Percentiles rank a stretch among this genome's conserved stretches.
phyloP scores from a whole-genome alignment of 2,329 filamentous ascomycete genomes.

The Ustilaginoidea virens region DNA sequence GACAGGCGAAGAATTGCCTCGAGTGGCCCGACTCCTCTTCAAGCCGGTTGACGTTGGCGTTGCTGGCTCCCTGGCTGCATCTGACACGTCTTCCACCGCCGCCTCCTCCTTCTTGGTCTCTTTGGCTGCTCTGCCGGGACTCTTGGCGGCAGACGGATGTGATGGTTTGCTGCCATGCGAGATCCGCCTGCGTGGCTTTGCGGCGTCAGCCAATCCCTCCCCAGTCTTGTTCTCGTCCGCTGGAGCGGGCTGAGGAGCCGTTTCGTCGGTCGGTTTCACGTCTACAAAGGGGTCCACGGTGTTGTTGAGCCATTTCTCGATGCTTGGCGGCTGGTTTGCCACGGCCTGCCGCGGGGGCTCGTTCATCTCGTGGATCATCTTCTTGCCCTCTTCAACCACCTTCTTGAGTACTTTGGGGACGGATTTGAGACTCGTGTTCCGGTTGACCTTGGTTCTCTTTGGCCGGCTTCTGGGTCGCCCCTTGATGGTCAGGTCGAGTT shows the following conservation, averaged over 20 bases:
- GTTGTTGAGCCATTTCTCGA: constrained; percentile 48
- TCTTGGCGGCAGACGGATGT: constrained; percentile 1
- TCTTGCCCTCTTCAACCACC: constrained; percentile 47
- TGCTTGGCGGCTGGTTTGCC: constrained; percentile 43
- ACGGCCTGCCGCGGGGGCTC: constrained; percentile 36
- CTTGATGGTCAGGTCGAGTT: constrained; percentile 39
- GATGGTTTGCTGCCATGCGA: constrained; percentile 1
- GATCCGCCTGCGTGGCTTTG: constrained; percentile 2
- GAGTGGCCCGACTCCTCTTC: constrained; percentile 40
- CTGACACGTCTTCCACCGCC: no score
- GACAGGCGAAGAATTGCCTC: constrained; percentile 30
- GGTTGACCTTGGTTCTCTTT: constrained; percentile 30
- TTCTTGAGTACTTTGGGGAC: constrained; percentile 50
- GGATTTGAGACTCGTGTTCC: constrained; percentile 41
- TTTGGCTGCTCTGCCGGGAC: constrained; percentile 1
- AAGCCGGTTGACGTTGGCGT: constrained; percentile 25
- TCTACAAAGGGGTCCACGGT: constrained; percentile 50
- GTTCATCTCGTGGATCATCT: constrained; percentile 45
- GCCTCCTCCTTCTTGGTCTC: no score
- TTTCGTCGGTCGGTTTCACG: constrained; percentile 1
- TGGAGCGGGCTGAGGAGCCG: background rate
- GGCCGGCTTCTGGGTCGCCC: constrained; percentile 26
- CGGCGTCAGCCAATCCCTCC: background rate
- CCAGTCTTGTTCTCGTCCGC: constrained; percentile 1
- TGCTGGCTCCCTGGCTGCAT: constrained; percentile 12